phyloP scores from a whole-genome alignment of 495 filamentous ascomycete genomes.

The Usnea hakonensis region DNA sequence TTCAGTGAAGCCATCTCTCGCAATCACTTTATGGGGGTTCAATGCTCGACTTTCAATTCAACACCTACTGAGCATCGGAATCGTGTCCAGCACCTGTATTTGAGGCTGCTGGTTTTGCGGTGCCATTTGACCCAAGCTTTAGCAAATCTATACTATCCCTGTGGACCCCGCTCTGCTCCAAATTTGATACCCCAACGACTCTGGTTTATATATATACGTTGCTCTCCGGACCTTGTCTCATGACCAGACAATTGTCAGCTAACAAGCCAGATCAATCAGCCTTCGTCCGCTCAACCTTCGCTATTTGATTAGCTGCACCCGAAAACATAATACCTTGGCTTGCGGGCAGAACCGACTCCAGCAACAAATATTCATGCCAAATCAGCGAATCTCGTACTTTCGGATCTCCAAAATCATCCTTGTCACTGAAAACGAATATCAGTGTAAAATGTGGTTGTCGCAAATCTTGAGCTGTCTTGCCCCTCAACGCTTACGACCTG shows the following conservation, averaged over 20 bases:
- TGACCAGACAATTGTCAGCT: background rate
- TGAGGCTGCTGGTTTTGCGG: background rate
- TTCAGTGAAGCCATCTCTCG: slow-evolving; percentile 1
- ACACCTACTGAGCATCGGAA: background rate
- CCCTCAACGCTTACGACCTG: background rate
- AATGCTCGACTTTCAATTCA: background rate
- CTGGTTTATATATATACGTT: background rate
- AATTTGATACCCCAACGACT: background rate
- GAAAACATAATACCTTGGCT: background rate
- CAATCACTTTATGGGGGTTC: background rate
- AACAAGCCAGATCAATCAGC: background rate
- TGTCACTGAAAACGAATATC: background rate
- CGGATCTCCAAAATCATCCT: background rate
- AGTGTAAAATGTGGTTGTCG: background rate
- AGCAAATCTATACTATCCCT: background rate
- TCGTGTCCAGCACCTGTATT: too few relatives aligned
- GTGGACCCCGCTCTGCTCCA: background rate
- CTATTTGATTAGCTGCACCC: background rate
- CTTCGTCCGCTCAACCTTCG: background rate
- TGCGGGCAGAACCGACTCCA: background rate
- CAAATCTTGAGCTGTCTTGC: background rate
- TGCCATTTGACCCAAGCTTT: background rate
- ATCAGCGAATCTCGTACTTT: background rate
- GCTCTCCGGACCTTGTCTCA: background rate
- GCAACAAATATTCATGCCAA: background rate